These are phyloP conservation scores for Epichloe sibirici DNA, from an alignment of 2,329 filamentous ascomycete genomes.

Conservation along the genomic window DNA sequence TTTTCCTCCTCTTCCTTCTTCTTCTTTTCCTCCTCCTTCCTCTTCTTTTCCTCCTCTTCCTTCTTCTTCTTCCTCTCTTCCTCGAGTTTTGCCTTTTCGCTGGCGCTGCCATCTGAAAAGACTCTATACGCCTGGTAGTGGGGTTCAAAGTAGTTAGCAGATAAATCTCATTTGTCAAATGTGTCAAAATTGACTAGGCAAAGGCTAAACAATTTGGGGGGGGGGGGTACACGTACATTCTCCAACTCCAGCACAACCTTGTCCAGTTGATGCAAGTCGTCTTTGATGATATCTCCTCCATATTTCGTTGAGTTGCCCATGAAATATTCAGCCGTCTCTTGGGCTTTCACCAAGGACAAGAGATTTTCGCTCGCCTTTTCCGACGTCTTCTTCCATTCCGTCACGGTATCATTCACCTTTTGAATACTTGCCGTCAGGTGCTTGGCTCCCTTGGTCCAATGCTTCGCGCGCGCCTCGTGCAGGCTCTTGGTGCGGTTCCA, in stretches of 20 bases:
- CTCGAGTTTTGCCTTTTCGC: not conserved
- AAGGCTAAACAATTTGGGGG: not conserved
- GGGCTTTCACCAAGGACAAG: not conserved
- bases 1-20: not conserved
- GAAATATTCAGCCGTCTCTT: not conserved
- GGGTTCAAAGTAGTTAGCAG: not conserved
- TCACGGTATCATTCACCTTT: not conserved
- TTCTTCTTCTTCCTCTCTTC: not conserved
- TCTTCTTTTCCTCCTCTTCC: not conserved
- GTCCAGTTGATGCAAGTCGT: not conserved
- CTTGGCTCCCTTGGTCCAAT: not conserved
- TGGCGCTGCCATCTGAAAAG: not conserved
- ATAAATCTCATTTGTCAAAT: not conserved
- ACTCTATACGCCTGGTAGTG: not conserved
- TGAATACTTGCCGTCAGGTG: not conserved
- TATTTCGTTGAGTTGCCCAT: not conserved
- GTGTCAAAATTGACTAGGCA: not conserved
- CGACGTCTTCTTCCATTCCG: not conserved
- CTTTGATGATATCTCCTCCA: not conserved
- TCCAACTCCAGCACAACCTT: not conserved
- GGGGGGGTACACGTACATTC: not conserved
- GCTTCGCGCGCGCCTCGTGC: not conserved
- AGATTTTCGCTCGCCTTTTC: not conserved
- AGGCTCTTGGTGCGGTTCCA: conserved; percentile 2
- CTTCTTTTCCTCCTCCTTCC: not conserved